Percentiles rank a stretch among this genome's conserved stretches.
Evolutionary conservation across 495 filamentous ascomycete genomes (phyloP).

Genomic region (Penicillium pulvis): DNA sequence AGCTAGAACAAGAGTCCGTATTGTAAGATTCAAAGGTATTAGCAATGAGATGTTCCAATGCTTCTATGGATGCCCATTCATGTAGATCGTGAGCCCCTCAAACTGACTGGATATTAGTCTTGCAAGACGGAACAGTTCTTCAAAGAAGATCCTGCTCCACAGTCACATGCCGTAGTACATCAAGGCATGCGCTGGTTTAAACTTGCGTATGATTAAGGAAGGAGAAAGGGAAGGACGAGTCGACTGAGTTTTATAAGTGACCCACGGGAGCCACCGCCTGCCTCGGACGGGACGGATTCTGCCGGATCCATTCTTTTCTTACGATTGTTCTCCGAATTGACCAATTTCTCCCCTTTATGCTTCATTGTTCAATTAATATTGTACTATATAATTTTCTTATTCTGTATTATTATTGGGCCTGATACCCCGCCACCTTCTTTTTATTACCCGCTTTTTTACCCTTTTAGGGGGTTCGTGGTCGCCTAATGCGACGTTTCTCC

Average conservation of each 20-base stretch:
- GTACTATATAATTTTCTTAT: conserved; percentile 15
- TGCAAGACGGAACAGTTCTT: conserved; percentile 33
- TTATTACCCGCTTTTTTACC: conserved; percentile 13
- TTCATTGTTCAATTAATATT: conserved; percentile 20
- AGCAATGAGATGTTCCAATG: conserved; percentile 29
- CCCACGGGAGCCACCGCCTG: background rate
- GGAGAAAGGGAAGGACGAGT: conserved; percentile 15
- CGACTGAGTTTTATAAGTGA: background rate
- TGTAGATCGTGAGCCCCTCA: conserved; percentile 49
- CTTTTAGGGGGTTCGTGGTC: conserved; percentile 22
- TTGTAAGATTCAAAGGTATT: background rate
- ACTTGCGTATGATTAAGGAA: conserved; percentile 41
- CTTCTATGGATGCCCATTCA: conserved; percentile 55
- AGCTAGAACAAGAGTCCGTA: background rate
- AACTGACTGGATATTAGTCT: conserved; percentile 50
- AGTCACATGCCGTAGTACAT: conserved; percentile 31
- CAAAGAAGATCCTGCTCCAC: conserved; percentile 26
- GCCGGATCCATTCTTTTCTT: conserved; percentile 24
- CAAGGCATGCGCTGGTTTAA: conserved; percentile 34
- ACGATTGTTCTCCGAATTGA: conserved; percentile 22
- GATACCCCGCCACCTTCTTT: conserved; percentile 12
- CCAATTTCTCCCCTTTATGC: conserved; percentile 6
- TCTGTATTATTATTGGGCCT: conserved; percentile 21
- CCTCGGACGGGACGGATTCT: conserved; percentile 9
- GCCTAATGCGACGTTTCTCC: conserved; percentile 44